These are phyloP conservation scores for Fusarium concolor DNA, from an alignment of 2,329 filamentous ascomycete species.

Conservation along the genomic window DNA sequence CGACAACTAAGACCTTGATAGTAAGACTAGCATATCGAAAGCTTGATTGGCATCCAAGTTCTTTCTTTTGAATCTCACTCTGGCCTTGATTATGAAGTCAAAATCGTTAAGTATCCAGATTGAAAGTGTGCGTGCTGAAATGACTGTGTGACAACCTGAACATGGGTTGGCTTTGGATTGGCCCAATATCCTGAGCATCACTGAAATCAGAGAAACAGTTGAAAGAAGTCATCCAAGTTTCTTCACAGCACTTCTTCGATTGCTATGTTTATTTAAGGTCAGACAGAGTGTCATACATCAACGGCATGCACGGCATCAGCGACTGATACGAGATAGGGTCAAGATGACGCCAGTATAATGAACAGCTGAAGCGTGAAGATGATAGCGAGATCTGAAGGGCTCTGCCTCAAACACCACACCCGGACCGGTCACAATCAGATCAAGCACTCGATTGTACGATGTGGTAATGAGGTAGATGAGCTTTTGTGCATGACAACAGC, in stretches of 20 bases:
- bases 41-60: neutral
- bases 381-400: neutral
- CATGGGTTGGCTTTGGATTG: neutral
- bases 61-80: neutral
- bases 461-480: constrained; percentile 4
- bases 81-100: neutral
- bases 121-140: neutral
- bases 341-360: constrained; percentile 3
- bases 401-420: constrained; percentile 1
- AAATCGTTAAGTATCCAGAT: neutral
- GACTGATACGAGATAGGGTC: neutral
- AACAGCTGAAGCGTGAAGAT: constrained; percentile 1
- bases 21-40: constrained; percentile 4
- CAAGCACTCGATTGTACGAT: constrained; percentile 20
- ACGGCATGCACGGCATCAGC: neutral
- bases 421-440: constrained; percentile 17
- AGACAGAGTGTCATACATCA: neutral
- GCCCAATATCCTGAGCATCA: neutral
- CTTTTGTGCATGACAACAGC: constrained; percentile 4
- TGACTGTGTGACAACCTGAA: neutral
- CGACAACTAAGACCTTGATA: constrained; percentile 26
- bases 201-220: neutral
- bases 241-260: constrained; percentile 1
- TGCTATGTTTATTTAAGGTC: neutral
- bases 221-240: neutral